A percentile compares a stretch with the other conserved stretches of the same genome.
Evolutionary conservation across 495 filamentous ascomycete genomes (phyloP).

Genomic region (Pyrenopolyporus hunteri): DNA sequence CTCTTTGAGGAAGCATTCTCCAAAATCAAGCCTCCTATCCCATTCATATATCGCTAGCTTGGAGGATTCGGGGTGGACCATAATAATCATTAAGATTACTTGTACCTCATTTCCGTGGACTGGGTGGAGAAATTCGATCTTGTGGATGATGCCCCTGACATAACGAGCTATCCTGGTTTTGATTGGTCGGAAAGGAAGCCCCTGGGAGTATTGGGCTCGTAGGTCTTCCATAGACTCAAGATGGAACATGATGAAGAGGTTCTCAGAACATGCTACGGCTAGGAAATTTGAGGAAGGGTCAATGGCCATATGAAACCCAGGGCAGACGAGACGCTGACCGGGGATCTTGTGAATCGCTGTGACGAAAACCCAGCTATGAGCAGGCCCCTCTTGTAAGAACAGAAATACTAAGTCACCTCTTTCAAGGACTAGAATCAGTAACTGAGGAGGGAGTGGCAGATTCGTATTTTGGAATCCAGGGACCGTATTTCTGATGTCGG

Average conservation of each 20-base stretch:
- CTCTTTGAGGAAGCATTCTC: conserved; percentile 46
- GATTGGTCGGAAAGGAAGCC: conserved; percentile 50
- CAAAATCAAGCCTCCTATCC: conserved; percentile 56
- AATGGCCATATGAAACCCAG: conserved; percentile 80
- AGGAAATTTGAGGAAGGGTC: conserved; percentile 69
- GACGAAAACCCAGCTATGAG: conserved; percentile 62
- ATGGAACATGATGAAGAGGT: conserved; percentile 63
- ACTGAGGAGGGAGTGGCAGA: conserved; percentile 69
- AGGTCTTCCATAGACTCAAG: conserved; percentile 59
- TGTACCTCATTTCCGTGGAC: conserved; percentile 65
- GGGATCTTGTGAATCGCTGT: conserved; percentile 64
- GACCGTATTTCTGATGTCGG: conserved; percentile 7
- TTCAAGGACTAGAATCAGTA: conserved; percentile 74
- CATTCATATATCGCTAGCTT: conserved; percentile 77
- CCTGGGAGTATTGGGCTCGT: conserved; percentile 44
- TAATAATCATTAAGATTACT: conserved; percentile 76
- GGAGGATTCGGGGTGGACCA: conserved; percentile 64
- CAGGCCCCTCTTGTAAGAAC: conserved; percentile 57
- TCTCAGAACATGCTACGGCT: conserved; percentile 51
- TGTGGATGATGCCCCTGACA: conserved; percentile 75
- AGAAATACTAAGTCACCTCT: conserved; percentile 74
- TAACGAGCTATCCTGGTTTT: conserved; percentile 60
- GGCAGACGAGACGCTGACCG: conserved; percentile 51
- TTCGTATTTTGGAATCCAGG: conserved; percentile 11
- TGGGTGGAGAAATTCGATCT: conserved; percentile 87